These are phyloP conservation scores for Flaveria sonorensis DNA, from an alignment of 129 eudicot genomes.

Conservation along the genomic window DNA sequence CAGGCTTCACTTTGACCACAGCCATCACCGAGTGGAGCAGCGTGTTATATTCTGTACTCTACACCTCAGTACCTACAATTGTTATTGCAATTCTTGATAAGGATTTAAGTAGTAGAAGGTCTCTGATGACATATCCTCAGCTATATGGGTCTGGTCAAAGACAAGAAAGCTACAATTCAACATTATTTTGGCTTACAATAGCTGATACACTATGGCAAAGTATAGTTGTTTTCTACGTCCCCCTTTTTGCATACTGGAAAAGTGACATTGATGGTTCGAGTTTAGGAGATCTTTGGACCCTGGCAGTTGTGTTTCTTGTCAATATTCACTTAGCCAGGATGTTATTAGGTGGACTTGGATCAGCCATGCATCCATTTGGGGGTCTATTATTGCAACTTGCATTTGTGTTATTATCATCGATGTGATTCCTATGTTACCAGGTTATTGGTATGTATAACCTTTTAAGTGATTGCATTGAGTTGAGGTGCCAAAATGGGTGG, in stretches of 20 bases:
- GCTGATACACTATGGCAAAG: conserved; percentile 94
- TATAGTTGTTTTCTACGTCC: conserved; percentile 64
- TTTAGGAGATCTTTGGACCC: conserved; percentile 91
- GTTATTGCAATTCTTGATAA: conserved; percentile 88
- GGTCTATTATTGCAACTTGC: conserved; percentile 76
- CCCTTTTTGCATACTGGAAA: conserved; percentile 75
- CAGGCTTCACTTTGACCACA: conserved; percentile 76
- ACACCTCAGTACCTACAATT: conserved; percentile 83
- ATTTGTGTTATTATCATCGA: conserved; percentile 79
- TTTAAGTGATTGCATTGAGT: conserved; percentile 4
- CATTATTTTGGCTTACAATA: conserved; percentile 79
- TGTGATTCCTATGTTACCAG: conserved; percentile 61
- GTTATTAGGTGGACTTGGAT: conserved; percentile 87
- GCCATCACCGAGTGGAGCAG: conserved; percentile 98
- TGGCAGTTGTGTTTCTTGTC: conserved; percentile 77
- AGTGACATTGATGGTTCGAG: conserved; percentile 67
- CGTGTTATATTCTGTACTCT: conserved; percentile 79
- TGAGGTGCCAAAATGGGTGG: background rate
- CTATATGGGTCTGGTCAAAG: conserved; percentile 97
- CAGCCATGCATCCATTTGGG: conserved; percentile 84
- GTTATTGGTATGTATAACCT: conserved; percentile 74
- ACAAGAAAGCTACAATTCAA: conserved; percentile 66
- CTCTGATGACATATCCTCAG: conserved; percentile 69
- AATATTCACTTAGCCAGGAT: conserved; percentile 91
- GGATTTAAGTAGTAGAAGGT: conserved; percentile 71